These are phyloP conservation scores for Tricholomella constricta DNA, from an alignment of 768 basidiomycete genomes.

Conservation along the genomic window DNA sequence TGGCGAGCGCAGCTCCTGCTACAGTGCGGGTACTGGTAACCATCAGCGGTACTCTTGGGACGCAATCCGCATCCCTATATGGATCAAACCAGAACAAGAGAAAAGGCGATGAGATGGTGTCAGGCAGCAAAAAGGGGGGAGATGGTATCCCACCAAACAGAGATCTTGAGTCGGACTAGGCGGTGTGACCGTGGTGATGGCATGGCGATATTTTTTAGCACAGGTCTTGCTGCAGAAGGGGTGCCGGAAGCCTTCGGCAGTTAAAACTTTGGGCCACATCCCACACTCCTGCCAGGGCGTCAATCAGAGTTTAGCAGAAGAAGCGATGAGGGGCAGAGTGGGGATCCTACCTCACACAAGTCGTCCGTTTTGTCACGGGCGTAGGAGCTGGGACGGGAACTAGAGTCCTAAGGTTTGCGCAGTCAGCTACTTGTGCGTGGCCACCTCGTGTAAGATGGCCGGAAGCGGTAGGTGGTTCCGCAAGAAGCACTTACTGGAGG, in stretches of 20 bases:
- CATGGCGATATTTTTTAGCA: conserved; percentile 9
- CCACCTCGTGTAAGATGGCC: neutral
- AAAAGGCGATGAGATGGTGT: neutral
- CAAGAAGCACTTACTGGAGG: neutral
- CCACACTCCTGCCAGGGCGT: conserved; percentile 10
- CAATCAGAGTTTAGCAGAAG: neutral
- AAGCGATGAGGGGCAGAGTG: neutral
- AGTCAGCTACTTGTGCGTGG: neutral
- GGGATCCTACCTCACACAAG: neutral
- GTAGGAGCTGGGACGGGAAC: neutral
- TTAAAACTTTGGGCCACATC: conserved; percentile 7
- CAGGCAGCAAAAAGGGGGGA: neutral
- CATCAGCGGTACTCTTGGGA: conserved; percentile 7
- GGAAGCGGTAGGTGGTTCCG: neutral
- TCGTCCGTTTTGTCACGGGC: neutral
- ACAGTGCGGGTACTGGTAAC: conserved; percentile 15
- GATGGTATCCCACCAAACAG: neutral
- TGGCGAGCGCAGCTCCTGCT: conserved; percentile 13
- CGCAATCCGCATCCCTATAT: conserved; percentile 15
- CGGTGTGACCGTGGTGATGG: neutral
- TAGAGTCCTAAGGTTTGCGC: neutral
- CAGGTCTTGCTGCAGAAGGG: conserved; percentile 19
- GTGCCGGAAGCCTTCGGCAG: conserved; percentile 11
- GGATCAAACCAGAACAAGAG: neutral
- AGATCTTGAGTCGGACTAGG: neutral